Percentiles rank a stretch among this genome's conserved stretches.
Conservation (phyloP, 202 grass and related monocot species). For the Sporobolus alterniflorus region DNA sequence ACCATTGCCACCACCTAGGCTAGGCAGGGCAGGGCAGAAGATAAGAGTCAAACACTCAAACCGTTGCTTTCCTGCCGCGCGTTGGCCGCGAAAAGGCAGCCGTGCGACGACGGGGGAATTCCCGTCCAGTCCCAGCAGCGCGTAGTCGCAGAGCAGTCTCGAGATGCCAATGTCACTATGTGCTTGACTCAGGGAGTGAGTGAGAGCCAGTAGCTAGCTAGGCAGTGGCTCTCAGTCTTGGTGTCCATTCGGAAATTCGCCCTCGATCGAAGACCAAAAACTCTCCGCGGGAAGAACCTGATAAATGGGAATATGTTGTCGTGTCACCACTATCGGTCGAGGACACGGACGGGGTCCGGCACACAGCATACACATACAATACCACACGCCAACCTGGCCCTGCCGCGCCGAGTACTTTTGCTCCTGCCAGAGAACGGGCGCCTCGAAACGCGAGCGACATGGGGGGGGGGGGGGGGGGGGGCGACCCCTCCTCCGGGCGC, state of each 20-base stretch:
- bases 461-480: background rate
- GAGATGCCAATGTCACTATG: background rate
- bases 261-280: no score
- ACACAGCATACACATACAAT: background rate
- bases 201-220: background rate
- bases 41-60: background rate
- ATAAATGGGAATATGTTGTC: no score
- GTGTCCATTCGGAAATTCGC: background rate
- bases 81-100: background rate
- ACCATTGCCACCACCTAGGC: background rate
- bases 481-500: conserved; percentile 39
- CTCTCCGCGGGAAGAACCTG: no score
- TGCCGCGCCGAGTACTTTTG: background rate
- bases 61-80: background rate
- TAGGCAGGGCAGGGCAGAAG: no score
- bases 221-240: background rate
- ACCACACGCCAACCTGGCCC: background rate
- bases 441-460: conserved; percentile 5
- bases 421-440: conserved; percentile 7
- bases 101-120: background rate
- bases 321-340: background rate
- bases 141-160: background rate
- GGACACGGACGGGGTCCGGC: background rate
- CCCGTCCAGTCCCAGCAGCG: background rate
- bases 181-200: background rate